Evolutionary conservation across 805 yeast genomes (phyloP).

Genomic region (Wilhelminamyces savonicus): DNA sequence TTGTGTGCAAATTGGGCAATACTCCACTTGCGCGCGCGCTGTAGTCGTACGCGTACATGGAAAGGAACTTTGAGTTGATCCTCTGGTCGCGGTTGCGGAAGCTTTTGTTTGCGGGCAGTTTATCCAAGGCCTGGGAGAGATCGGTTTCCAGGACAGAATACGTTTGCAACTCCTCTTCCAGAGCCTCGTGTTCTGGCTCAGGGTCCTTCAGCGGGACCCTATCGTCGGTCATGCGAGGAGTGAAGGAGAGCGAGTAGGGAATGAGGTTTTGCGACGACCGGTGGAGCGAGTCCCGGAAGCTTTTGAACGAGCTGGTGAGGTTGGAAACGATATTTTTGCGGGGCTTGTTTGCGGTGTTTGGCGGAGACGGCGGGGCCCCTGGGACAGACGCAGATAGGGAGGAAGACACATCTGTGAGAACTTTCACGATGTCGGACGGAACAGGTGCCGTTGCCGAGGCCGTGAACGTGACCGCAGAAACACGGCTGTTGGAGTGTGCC

Average conservation of each 20-base stretch:
- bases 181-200: not conserved
- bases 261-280: no score
- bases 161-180: not conserved
- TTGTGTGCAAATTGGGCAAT: slow-evolving; percentile 13
- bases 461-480: slow-evolving; percentile 3
- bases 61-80: slow-evolving; percentile 43
- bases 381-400: not conserved
- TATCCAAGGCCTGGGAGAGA: not conserved
- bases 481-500: slow-evolving; percentile 1
- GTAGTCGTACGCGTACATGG: slow-evolving; percentile 45
- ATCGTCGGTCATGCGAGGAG: slow-evolving; percentile 9
- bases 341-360: not conserved
- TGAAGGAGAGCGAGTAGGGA: slow-evolving; percentile 1
- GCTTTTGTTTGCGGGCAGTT: not conserved
- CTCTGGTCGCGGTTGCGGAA: slow-evolving; percentile 38
- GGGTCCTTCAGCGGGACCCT: slow-evolving; percentile 2
- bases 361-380: not conserved
- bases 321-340: not conserved
- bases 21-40: slow-evolving; percentile 30
- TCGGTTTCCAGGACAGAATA: not conserved
- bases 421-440: not conserved
- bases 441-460: not conserved
- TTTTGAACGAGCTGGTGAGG: slow-evolving; percentile 1
- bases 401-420: not conserved
- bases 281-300: slow-evolving; percentile 1